These are phyloP conservation scores for Rhizopogon salebrosus DNA, from an alignment of 768 basidiomycete genomes.

Conservation along the genomic window DNA sequence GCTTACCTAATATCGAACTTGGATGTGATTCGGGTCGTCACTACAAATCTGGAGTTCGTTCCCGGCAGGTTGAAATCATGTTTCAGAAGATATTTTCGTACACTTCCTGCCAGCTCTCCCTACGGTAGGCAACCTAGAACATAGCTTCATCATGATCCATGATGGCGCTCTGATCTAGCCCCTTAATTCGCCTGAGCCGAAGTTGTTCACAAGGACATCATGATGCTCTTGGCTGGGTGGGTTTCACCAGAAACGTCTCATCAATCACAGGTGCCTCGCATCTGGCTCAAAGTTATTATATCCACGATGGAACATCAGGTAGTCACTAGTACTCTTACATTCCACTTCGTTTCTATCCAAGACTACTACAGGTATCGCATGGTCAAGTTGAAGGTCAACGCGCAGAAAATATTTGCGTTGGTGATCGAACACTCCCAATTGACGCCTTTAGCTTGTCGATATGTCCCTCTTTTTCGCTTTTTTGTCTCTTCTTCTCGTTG, in stretches of 20 bases:
- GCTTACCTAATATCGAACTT: no score
- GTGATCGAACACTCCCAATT: background rate
- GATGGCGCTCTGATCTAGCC: background rate
- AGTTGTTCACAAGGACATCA: background rate
- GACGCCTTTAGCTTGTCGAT: conserved; percentile 1
- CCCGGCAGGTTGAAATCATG: no score
- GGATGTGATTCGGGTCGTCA: no score
- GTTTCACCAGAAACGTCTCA: background rate
- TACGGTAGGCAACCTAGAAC: background rate
- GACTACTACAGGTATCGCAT: background rate
- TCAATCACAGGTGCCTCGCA: background rate
- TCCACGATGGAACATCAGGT: background rate
- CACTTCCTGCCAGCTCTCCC: no score
- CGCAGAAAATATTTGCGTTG: background rate
- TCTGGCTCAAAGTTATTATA: background rate
- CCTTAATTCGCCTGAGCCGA: background rate
- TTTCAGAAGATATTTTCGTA: no score
- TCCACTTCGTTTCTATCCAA: background rate
- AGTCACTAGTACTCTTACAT: no score
- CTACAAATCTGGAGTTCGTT: no score
- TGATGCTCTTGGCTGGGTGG: background rate
- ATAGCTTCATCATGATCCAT: background rate
- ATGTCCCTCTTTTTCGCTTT: conserved; percentile 13
- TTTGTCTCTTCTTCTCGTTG: conserved; percentile 10
- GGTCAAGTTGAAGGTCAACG: background rate